Evolutionary conservation across 2,329 filamentous ascomycete species (phyloP).

Genomic region (Didymella pomorum): DNA sequence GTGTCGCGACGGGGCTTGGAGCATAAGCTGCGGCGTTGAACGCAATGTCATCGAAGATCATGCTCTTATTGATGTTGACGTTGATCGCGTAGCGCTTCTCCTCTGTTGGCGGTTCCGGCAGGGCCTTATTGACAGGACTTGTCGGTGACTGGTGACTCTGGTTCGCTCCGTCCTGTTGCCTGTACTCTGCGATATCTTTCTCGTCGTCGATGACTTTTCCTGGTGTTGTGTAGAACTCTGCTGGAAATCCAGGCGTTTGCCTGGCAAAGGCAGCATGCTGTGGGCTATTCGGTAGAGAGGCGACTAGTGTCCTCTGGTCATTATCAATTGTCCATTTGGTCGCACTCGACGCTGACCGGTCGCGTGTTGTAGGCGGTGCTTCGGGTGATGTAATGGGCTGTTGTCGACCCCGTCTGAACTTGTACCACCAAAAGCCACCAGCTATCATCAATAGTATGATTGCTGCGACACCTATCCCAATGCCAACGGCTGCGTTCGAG

Average conservation of each 20-base stretch:
- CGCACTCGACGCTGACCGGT: constrained; percentile 30
- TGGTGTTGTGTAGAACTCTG: constrained; percentile 26
- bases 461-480: constrained; percentile 37
- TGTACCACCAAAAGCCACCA: constrained; percentile 37
- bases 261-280: constrained; percentile 27
- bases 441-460: constrained; percentile 33
- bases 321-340: constrained; percentile 26
- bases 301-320: constrained; percentile 38
- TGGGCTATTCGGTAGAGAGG: constrained; percentile 36
- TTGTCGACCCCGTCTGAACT: constrained; percentile 23
- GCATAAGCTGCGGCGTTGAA: constrained; percentile 27
- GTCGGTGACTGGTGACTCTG: constrained; percentile 1
- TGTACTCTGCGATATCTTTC: constrained; percentile 11
- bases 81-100: constrained; percentile 35
- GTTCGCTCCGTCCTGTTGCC: neutral
- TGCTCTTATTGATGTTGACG: constrained; percentile 42
- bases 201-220: constrained; percentile 14
- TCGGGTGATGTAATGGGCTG: constrained; percentile 26
- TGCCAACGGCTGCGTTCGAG: constrained; percentile 34
- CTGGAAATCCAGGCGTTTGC: constrained; percentile 18
- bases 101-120: constrained; percentile 29
- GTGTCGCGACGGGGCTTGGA: constrained; percentile 22
- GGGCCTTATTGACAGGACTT: constrained; percentile 14
- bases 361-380: constrained; percentile 18
- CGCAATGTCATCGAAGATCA: constrained; percentile 38